phyloP scores from a whole-genome alignment of 495 filamentous ascomycete genomes.

The Talaromyces wortmannii region DNA sequence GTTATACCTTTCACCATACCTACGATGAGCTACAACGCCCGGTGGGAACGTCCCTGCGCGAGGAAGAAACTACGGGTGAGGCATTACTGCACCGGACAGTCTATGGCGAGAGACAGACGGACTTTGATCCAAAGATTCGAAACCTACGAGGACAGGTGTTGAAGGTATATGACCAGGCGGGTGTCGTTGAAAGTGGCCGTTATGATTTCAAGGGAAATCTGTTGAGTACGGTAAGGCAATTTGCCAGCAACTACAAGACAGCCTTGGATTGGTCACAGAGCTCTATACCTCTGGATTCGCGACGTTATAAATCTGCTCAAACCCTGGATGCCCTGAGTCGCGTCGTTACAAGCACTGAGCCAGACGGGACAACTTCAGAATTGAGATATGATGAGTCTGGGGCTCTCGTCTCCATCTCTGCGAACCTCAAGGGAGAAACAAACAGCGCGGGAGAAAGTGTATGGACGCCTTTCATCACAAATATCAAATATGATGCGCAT shows the following conservation, averaged over 20 bases:
- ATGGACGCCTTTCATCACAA: conserved; percentile 1
- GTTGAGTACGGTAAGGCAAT: not conserved
- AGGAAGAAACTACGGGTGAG: not conserved
- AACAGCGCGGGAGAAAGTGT: too few relatives aligned
- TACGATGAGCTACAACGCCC: not conserved
- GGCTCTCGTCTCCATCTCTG: not conserved
- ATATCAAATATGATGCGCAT: conserved; percentile 11
- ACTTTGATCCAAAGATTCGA: not conserved
- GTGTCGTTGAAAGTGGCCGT: not conserved
- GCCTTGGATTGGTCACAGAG: conserved; percentile 15
- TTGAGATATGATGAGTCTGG: not conserved
- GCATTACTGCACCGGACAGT: not conserved
- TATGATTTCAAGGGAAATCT: conserved; percentile 23
- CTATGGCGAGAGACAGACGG: not conserved
- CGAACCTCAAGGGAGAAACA: too few relatives aligned
- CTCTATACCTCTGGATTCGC: not conserved
- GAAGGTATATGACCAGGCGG: conserved; percentile 15
- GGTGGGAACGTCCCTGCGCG: not conserved
- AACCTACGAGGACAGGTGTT: conserved; percentile 5
- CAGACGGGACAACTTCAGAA: not conserved
- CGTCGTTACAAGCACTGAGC: not conserved
- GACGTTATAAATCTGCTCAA: not conserved
- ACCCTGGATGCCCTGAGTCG: conserved; percentile 13
- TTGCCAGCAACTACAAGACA: conserved; percentile 11
- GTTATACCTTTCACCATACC: not conserved